Evolutionary conservation across 441 rosid genomes (phyloP).

Genomic region (Raphanus hybrid): DNA sequence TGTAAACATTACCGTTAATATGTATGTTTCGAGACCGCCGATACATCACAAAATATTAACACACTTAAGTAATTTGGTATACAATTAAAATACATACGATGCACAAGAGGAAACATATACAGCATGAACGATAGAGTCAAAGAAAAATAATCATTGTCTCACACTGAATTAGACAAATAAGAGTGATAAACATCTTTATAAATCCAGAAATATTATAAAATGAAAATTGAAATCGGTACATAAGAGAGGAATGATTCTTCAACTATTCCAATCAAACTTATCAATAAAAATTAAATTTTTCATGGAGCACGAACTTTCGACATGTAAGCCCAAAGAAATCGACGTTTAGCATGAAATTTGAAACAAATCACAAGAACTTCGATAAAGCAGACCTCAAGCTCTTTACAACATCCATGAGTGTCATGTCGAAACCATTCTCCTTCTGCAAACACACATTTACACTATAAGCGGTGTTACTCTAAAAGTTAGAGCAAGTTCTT

Average conservation of each 20-base stretch:
- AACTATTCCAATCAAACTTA: constrained; percentile 13
- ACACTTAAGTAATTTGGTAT: constrained; percentile 4
- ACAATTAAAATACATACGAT: background rate
- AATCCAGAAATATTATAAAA: background rate
- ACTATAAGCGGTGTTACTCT: background rate
- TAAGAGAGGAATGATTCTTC: constrained; percentile 10
- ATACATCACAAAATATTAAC: background rate
- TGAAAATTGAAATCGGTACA: background rate
- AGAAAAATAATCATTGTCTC: background rate
- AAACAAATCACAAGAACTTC: constrained; percentile 49
- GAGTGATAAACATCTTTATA: constrained; percentile 20
- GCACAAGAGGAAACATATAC: background rate
- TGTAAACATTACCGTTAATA: background rate
- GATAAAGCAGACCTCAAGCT: constrained; percentile 53
- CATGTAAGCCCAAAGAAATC: background rate
- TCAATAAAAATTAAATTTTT: no score
- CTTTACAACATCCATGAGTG: constrained; percentile 64
- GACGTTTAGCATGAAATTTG: background rate
- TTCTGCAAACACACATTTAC: constrained; percentile 52
- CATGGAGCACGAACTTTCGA: no score
- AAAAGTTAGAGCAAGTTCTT: background rate
- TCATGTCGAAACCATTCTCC: constrained; percentile 58
- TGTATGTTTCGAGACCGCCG: background rate
- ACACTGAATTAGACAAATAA: background rate
- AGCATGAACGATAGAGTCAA: background rate